Evolutionary conservation across 768 basidiomycete species (phyloP).

Genomic region (Royoungia palumana): DNA sequence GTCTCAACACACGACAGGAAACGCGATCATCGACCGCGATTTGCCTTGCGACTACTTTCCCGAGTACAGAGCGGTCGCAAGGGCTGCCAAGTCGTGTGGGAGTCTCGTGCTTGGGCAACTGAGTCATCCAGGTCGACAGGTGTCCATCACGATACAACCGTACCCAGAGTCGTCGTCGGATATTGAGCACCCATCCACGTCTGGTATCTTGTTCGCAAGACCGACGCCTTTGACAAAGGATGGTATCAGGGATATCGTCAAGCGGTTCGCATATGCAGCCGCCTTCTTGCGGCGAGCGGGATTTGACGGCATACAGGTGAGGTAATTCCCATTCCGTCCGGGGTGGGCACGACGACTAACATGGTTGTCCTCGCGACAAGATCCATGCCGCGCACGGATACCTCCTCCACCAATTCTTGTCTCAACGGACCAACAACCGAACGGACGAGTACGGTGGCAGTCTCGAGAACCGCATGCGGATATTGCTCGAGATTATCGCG

Average conservation of each 20-base stretch:
- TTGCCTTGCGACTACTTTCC: slow-evolving; percentile 23
- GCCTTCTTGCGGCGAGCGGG: slow-evolving; percentile 53
- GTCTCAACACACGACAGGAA: slow-evolving; percentile 19
- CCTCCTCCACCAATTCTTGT: slow-evolving; percentile 47
- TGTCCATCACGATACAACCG: slow-evolving; percentile 34
- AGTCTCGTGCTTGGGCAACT: slow-evolving; percentile 33
- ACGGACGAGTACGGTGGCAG: slow-evolving; percentile 58
- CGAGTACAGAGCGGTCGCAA: slow-evolving; percentile 22
- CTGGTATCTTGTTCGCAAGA: slow-evolving; percentile 30
- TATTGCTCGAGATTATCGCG: slow-evolving; percentile 45
- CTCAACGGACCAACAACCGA: slow-evolving; percentile 42
- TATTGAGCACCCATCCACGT: slow-evolving; percentile 33
- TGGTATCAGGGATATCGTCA: slow-evolving; percentile 50
- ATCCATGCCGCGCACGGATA: slow-evolving; percentile 45
- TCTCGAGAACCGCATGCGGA: slow-evolving; percentile 47
- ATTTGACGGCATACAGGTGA: slow-evolving; percentile 63
- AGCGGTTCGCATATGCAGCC: slow-evolving; percentile 53
- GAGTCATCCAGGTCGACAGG: slow-evolving; percentile 34
- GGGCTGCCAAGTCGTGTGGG: slow-evolving; percentile 30
- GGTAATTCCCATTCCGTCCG: not conserved
- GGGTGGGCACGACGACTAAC: no score
- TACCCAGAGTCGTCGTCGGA: slow-evolving; percentile 35
- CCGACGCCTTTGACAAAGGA: slow-evolving; percentile 38
- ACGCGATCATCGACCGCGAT: slow-evolving; percentile 32
- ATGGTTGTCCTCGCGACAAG: slow-evolving; percentile 15